These are phyloP conservation scores for Coemansia sp. DNA, from an alignment of 192 early-diverging fungal genomes.

Conservation along the genomic window DNA sequence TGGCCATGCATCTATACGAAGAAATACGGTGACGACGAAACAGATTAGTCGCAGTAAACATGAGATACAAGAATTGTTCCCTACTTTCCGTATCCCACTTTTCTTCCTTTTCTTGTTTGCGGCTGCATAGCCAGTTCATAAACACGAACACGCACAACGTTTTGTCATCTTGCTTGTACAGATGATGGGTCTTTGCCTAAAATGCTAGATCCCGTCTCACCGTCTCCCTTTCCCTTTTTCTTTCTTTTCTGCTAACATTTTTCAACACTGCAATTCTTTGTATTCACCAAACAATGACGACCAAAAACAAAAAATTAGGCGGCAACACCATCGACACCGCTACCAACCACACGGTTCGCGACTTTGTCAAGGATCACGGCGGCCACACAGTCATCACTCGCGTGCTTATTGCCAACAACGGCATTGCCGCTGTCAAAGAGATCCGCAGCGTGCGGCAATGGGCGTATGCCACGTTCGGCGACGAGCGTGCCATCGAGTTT, in stretches of 20 bases:
- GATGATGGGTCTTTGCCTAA: too few relatives aligned
- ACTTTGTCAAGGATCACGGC: conserved; percentile 74
- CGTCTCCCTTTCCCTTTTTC: not conserved
- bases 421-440: conserved; percentile 98
- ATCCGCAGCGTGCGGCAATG: conserved; percentile 97
- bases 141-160: too few relatives aligned
- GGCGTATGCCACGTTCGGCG: conserved; percentile 98
- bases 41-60: not conserved
- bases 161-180: too few relatives aligned
- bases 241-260: not conserved
- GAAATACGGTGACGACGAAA: not conserved
- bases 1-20: not conserved
- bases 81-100: too few relatives aligned
- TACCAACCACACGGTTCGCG: conserved; percentile 65
- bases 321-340: conserved; percentile 70
- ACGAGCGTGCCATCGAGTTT: conserved; percentile 94
- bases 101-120: too few relatives aligned
- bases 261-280: not conserved
- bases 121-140: too few relatives aligned
- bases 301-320: conserved; percentile 53
- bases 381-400: conserved; percentile 91
- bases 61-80: too few relatives aligned
- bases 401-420: conserved; percentile 98
- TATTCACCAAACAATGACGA: not conserved
- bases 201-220: not conserved